These are phyloP conservation scores for Mollisiaceae sp. DNA, from an alignment of 2,329 filamentous ascomycete genomes.

Conservation along the genomic window DNA sequence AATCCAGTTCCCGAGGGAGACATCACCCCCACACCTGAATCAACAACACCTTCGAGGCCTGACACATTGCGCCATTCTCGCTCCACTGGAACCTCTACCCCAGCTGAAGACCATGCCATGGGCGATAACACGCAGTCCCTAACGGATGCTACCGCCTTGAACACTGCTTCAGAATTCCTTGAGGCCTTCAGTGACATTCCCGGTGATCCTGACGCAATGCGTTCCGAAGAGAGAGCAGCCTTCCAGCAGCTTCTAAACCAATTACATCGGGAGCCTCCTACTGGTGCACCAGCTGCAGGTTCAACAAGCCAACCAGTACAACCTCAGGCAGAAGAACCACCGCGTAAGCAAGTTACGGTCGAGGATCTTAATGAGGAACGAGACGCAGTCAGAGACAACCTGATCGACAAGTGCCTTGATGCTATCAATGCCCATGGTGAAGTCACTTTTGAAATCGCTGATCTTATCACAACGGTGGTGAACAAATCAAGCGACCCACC, in stretches of 20 bases:
- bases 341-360: constrained; percentile 56
- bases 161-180: not conserved
- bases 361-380: constrained; percentile 83
- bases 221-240: not conserved
- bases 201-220: not conserved
- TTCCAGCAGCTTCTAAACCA: not conserved
- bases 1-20: constrained; percentile 72
- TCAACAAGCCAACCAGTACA: constrained; percentile 17
- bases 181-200: not conserved
- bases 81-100: constrained; percentile 37
- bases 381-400: constrained; percentile 70
- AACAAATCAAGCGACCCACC: constrained; percentile 61
- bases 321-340: constrained; percentile 8
- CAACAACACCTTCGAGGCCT: constrained; percentile 35
- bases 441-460: constrained; percentile 87
- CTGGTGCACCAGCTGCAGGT: constrained; percentile 9
- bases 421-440: constrained; percentile 87
- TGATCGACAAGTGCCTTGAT: constrained; percentile 90
- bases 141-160: not conserved
- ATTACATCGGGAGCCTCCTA: not conserved
- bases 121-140: constrained; percentile 21
- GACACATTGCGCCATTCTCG: constrained; percentile 32
- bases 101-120: constrained; percentile 36
- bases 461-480: constrained; percentile 79
- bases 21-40: constrained; percentile 44